Base-by-base conservation (phyloP, 2,329 filamentous ascomycete genomes). In the Colletotrichum coccodes region DNA sequence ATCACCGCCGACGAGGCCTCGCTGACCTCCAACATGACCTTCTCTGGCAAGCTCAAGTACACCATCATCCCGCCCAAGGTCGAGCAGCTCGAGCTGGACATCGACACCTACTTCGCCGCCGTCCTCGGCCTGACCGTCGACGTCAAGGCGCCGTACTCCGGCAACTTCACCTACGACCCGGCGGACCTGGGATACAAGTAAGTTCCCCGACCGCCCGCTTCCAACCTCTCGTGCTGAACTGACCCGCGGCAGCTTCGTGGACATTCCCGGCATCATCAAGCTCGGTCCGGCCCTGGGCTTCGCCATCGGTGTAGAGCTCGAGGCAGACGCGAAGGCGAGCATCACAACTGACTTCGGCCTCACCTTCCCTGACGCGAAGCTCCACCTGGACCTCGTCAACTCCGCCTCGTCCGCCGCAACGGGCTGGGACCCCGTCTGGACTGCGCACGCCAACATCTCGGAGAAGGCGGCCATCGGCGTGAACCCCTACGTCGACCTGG, bases 371-470 rank as follows among this genome's bases (percentile, higher is more conserved):
- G 72, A 70, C 57, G 75, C 72, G 38, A 72, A 71, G 3, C 73
- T 79, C 8, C 74, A 75, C 47, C 70, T 75, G 12, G 73, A 73
- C 60, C 71, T 79, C 53, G 76, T 76, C 32, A 75, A 81, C 60
- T 67, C 63, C 3, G 73, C 73, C 1, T 61, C 73, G 12, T 75
- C 75, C 9, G 66, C 56, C 14, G 65, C 78, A 14, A 68, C 72
- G 1, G 58, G 68, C 47, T 73, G 30, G 70, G 72, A 80, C 47
- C 77, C 77, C 1, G 72, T 80, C 18, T 80, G 79, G 69, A 70
- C 67, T 4, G 78, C 75, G 7, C 72, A 70, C 12, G 66, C 80
- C n/a, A 71, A 71, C 28, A 70, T 79, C 30, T 73, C 64, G 0
- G 61, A 76, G 69, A 66, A 71, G 60, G 74, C 71, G 4, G 40